Conservation (phyloP, 2,329 filamentous ascomycete genomes). For the Fusarium sp. region DNA sequence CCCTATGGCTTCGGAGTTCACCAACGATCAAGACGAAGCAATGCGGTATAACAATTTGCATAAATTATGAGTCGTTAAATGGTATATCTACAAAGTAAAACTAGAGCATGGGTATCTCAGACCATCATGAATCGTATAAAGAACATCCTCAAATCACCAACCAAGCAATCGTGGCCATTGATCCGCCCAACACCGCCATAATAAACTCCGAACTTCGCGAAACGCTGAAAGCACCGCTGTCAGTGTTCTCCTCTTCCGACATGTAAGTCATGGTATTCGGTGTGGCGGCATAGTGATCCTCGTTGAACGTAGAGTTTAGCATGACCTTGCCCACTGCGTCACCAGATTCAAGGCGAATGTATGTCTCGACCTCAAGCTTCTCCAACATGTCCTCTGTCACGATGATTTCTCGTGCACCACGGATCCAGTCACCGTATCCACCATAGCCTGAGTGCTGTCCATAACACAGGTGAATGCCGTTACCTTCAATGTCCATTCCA, state of each 20-base stretch:
- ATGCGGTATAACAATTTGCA: neutral
- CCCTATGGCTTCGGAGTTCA: no score
- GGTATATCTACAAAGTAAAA: neutral
- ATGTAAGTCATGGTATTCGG: constrained; percentile 53
- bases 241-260: neutral
- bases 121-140: constrained; percentile 22
- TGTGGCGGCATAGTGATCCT: constrained; percentile 64
- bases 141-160: constrained; percentile 7
- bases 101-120: constrained; percentile 24
- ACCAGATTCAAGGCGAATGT: constrained; percentile 71
- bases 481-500: constrained; percentile 54
- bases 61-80: neutral
- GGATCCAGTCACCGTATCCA: constrained; percentile 74
- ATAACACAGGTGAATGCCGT: constrained; percentile 66
- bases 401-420: constrained; percentile 69
- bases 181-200: constrained; percentile 1
- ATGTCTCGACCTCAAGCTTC: constrained; percentile 64
- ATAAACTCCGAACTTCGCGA: neutral
- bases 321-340: constrained; percentile 63
- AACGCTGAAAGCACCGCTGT: neutral
- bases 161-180: constrained; percentile 16
- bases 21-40: neutral
- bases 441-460: constrained; percentile 77
- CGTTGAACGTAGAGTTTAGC: constrained; percentile 70
- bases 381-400: constrained; percentile 59